Evolutionary conservation across 148 eudicot species (phyloP), one percentile per base, ranked within the genome.

Genomic region (Fagopyrum esculentum): DNA sequence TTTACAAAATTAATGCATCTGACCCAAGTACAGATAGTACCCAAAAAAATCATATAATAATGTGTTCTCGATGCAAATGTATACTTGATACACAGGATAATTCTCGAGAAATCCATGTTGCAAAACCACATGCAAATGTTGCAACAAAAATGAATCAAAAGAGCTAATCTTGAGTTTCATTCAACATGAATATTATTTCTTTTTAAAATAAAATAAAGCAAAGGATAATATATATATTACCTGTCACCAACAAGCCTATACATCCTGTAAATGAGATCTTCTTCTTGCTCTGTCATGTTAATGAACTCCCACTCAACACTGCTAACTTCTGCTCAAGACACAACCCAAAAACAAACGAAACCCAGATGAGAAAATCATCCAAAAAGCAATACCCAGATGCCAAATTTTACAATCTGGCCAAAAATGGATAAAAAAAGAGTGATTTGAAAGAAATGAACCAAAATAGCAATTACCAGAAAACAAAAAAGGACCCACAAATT

Each of bases 241-340:
- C 82, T 79, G 52, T 79, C 70, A 40, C 82, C 82, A 48, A 79
- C 82, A 19, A 79, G 74, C 35, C n/a, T 71, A 44, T 79, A 71
- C 82, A 79, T 79, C 60, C 78, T 75, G 51, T 60, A 75, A 49
- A 82, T 73, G 61, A 79, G 68, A 73, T 69, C 73, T 55, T 74
- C 74, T 71, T 82, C 81, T 76, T 82, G 74, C 15, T 78, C 75
- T 3, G 76, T 82, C 81, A 78, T 78, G 74, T 73, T 79, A 55
- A 78, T 59, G 16, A 22, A 40, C 74, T 75, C 81, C 76, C 78
- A 76, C 57, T 52, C 73, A 16, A 50, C 76, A 52, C 74, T 78
- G 64, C 81, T 71, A 13, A 69, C 71, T n/a, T 73, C 80, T 76
- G 64, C 22, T 49, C 54, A 9, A 35, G 9, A 12, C 44, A 66